Conservation (phyloP, 805 yeast genomes). For the Henningerozyma blattae region DNA sequence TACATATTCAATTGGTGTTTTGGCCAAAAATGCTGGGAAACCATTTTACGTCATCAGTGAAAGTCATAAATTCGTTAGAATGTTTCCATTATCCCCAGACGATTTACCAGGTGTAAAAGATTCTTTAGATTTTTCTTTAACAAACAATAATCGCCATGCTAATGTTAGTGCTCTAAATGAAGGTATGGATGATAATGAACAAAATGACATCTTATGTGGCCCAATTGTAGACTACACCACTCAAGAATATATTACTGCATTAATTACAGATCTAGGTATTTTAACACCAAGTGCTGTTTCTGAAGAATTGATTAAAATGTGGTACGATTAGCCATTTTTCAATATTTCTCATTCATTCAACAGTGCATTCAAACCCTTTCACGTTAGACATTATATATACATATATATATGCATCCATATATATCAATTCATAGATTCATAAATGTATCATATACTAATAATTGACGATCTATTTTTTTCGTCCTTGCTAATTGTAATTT, state of each 20-base stretch:
- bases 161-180: conserved; percentile 1
- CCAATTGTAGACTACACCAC: conserved; percentile 88
- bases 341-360: too few species aligned
- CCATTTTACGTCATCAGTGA: conserved; percentile 94
- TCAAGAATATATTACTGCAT: conserved; percentile 87
- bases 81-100: conserved; percentile 88
- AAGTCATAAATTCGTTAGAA: conserved; percentile 88
- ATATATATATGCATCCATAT: conserved; percentile 1
- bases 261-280: conserved; percentile 93
- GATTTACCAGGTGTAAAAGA: conserved; percentile 61
- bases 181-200: conserved; percentile 7
- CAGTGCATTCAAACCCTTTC: too few species aligned
- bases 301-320: conserved; percentile 95
- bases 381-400: too few species aligned
- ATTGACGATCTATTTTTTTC: neutral
- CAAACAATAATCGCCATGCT: neutral
- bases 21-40: conserved; percentile 81
- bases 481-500: neutral
- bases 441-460: too few species aligned
- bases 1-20: conserved; percentile 84
- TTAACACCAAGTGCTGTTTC: conserved; percentile 95
- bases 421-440: too few species aligned
- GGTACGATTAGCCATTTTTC: conserved; percentile 58
- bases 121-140: conserved; percentile 34
- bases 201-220: conserved; percentile 26